phyloP scores from a whole-genome alignment of 768 basidiomycete genomes.

The Boletus rubropictus region DNA sequence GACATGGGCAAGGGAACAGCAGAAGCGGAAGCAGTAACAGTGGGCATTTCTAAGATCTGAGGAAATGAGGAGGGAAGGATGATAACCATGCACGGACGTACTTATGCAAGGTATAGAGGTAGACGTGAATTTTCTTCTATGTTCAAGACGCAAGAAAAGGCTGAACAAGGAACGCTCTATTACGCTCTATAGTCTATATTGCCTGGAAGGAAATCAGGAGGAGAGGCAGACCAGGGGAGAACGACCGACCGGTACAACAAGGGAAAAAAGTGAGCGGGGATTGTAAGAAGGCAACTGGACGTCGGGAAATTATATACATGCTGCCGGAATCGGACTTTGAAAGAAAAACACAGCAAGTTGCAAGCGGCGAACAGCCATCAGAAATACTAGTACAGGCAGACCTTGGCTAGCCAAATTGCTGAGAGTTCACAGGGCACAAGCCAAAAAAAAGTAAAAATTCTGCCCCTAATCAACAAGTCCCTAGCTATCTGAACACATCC shows the following conservation, averaged over 20 bases:
- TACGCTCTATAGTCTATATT: slow-evolving; percentile 37
- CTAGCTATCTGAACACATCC: too few relatives aligned
- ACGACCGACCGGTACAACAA: slow-evolving; percentile 31
- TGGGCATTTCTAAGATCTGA: slow-evolving; percentile 70
- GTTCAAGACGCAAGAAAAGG: slow-evolving; percentile 24
- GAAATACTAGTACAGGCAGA: too few relatives aligned
- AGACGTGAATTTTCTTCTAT: slow-evolving; percentile 33
- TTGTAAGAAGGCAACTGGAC: slow-evolving; percentile 13
- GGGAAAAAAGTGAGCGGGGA: slow-evolving; percentile 30
- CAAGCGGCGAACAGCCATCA: slow-evolving; percentile 6
- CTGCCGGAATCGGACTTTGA: slow-evolving; percentile 28
- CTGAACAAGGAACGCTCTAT: slow-evolving; percentile 49
- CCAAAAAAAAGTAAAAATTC: too few relatives aligned
- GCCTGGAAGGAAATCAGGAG: slow-evolving; percentile 27
- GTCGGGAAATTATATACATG: slow-evolving; percentile 14
- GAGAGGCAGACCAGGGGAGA: neutral
- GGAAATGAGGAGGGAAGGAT: neutral
- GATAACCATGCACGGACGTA: slow-evolving; percentile 22
- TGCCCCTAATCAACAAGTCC: too few relatives aligned
- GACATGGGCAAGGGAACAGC: slow-evolving; percentile 57
- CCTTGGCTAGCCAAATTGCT: too few relatives aligned
- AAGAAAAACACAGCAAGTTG: slow-evolving; percentile 7
- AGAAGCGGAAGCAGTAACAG: slow-evolving; percentile 62
- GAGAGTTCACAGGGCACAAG: too few relatives aligned
- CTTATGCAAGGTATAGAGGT: slow-evolving; percentile 38